These are phyloP conservation scores for Calonectria leucothoes DNA, from an alignment of 2,329 filamentous ascomycete genomes.

Conservation along the genomic window DNA sequence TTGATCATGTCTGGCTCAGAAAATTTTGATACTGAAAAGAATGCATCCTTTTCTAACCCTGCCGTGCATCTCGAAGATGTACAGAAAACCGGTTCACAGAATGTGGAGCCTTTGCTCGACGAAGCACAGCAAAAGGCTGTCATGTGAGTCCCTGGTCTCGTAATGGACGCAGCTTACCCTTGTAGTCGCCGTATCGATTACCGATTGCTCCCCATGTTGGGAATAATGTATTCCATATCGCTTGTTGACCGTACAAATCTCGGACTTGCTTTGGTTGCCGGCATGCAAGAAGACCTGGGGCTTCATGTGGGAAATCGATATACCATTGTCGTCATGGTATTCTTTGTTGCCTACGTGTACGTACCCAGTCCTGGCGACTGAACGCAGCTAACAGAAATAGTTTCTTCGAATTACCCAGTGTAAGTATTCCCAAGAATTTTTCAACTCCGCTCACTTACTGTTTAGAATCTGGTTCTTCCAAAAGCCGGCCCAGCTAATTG, in stretches of 20 bases:
- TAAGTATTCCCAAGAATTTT: not conserved
- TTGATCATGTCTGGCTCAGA: not conserved
- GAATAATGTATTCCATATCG: constrained; percentile 1
- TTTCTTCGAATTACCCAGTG: not conserved
- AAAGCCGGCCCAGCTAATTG: not conserved
- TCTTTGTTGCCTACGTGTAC: not conserved
- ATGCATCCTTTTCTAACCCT: not conserved
- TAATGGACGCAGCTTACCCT: not conserved
- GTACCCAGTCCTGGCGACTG: not conserved
- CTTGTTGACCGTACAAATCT: not conserved
- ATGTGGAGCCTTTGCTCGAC: not conserved
- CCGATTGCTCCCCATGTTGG: not conserved
- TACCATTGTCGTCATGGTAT: not conserved
- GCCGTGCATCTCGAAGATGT: not conserved
- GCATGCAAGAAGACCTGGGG: not conserved
- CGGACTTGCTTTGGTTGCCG: not conserved
- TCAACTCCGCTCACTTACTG: not conserved
- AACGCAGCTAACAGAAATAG: not conserved
- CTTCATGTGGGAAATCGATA: not conserved
- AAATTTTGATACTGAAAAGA: not conserved
- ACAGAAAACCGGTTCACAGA: not conserved
- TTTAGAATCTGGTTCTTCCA: not conserved
- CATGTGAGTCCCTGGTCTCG: not conserved
- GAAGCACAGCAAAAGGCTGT: not conserved
- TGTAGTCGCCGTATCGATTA: not conserved